Base-by-base conservation (phyloP, 257 asterid genomes). In the Nicotiana tomentosiformis region DNA sequence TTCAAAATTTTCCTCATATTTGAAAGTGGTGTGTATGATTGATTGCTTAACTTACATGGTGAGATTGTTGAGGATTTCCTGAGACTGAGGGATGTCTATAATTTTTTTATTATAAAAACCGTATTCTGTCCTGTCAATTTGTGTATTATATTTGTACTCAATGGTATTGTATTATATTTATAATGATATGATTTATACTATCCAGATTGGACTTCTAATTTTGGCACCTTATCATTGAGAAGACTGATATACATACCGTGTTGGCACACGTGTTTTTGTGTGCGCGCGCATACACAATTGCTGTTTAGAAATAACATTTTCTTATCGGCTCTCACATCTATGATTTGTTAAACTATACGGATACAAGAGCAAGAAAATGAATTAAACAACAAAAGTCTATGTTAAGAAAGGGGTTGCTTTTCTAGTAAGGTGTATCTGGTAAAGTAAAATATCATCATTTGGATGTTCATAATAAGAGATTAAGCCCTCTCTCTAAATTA, bases 41-140 rank as follows among this genome's bases (percentile, higher is more conserved):
- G 80, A 76, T 74, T 76, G 64, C 46, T 76, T 15, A 15, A 76
- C 80, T 76, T 76, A 29, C 64, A 51, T 76, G 80, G 64, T 76
- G 46, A 51, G 80, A 51, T 51, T 26, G 64, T 76, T 51, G 80
- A 74, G 26, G 60, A 74, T 74, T 74, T 74, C 64, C 26, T 15
- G 46, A 26, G 80, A 76, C 64, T 51, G 46, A 76, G 64, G 46
- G 64, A 35, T 51, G 64, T 76, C 80, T 74, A 74, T 51, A 72
- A 51, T 26, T 74, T 74, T 32, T 46, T 72, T 23, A 33, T 61
- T 76, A 7, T 26, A 76, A 76, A 39, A 51, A 76, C 26, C 30
- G 80, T 16, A 1, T 61, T 26, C 14, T 26, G 26, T 76, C 14
- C 1, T 74, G 1, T 49, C 46, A 76, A 26, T 76, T 74, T 76